Evolutionary conservation across 208 protist genomes (phyloP).

Genomic region (Tritrichomonas foetus): DNA sequence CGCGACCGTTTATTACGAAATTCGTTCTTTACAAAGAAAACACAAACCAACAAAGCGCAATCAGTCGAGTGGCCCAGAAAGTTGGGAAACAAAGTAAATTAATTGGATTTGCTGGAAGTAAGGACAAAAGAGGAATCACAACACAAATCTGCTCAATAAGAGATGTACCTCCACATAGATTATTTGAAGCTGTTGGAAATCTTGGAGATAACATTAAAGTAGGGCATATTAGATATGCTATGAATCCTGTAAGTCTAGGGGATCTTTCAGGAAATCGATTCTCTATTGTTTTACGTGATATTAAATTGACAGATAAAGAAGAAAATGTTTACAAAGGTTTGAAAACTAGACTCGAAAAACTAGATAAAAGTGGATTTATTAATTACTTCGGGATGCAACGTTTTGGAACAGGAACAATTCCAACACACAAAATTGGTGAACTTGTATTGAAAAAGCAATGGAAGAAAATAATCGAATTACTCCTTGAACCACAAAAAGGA

Average conservation of each 20-base stretch:
- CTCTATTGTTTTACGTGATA: background rate
- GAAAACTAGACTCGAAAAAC: background rate
- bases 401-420: background rate
- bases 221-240: background rate
- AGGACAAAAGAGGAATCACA: conserved; percentile 30
- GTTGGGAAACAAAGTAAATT: background rate
- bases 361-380: background rate
- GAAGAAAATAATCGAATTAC: background rate
- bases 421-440: background rate
- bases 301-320: background rate
- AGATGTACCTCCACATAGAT: background rate
- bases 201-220: background rate
- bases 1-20: background rate
- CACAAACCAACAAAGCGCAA: background rate
- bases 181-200: background rate
- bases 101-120: background rate
- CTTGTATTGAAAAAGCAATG: background rate
- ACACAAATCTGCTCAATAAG: background rate
- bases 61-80: background rate
- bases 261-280: background rate
- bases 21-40: conserved; percentile 23
- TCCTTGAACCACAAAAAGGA: background rate
- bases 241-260: conserved; percentile 1
- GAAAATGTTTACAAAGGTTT: background rate
- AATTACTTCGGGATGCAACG: conserved; percentile 39